Evolutionary conservation across 2,329 filamentous ascomycete species (phyloP).

Genomic region (Pyricularia pennisetigena): DNA sequence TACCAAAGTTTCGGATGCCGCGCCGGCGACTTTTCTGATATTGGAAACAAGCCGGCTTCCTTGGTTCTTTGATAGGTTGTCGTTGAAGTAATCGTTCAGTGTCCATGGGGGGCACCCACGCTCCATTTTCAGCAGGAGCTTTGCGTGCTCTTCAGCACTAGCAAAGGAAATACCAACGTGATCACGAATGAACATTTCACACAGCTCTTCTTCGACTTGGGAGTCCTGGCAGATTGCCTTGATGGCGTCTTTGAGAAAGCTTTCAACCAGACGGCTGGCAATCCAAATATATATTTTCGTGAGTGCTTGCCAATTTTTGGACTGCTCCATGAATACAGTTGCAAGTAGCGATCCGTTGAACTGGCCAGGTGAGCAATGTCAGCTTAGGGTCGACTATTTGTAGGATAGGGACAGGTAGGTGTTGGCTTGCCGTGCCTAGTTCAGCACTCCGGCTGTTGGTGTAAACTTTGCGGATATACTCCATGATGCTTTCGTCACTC

Average conservation of each 20-base stretch:
- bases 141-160: slow-evolving; percentile 34
- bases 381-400: not conserved
- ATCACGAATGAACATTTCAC: slow-evolving; percentile 30
- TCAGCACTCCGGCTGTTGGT: slow-evolving; percentile 39
- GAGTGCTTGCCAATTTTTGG: slow-evolving; percentile 38
- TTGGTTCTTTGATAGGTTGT: slow-evolving; percentile 20
- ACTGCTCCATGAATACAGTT: slow-evolving; percentile 39
- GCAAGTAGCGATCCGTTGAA: slow-evolving; percentile 27
- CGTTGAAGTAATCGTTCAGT: slow-evolving; percentile 40
- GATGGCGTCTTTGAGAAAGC: slow-evolving; percentile 35
- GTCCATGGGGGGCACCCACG: slow-evolving; percentile 33
- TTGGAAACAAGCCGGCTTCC: slow-evolving; percentile 11
- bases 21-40: slow-evolving; percentile 7
- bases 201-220: slow-evolving; percentile 28
- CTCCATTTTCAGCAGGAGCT: slow-evolving; percentile 44
- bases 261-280: slow-evolving; percentile 28
- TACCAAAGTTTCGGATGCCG: not conserved
- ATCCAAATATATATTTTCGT: slow-evolving; percentile 32
- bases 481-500: slow-evolving; percentile 22
- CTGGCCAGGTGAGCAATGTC: slow-evolving; percentile 19
- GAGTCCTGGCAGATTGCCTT: slow-evolving; percentile 29
- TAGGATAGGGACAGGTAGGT: not conserved
- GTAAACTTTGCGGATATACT: slow-evolving; percentile 33
- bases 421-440: slow-evolving; percentile 35
- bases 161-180: slow-evolving; percentile 33